Evolutionary conservation across 176 grass and related monocot genomes (phyloP), one percentile per base, ranked within the genome.

Genomic region (Juncus inflexus): DNA sequence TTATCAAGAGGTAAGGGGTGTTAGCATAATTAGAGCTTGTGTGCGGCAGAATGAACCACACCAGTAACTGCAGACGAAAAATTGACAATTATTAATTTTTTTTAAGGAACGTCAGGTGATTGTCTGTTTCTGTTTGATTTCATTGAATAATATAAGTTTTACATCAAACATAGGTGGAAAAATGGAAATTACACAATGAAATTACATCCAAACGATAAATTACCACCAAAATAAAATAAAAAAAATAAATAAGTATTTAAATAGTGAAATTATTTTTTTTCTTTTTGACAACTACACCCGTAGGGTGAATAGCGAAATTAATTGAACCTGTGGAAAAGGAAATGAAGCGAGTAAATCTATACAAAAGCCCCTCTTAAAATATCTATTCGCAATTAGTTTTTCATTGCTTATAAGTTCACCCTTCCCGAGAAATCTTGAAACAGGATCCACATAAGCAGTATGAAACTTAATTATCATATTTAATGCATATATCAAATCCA

Each of bases 371-470:
- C 39, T 56, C 75, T 55, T 85, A 54, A 90, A 57, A 74, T 82
- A 85, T 70, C 65, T 85, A 5, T 57, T 55, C 54, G 35, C 61
- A 79, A 77, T 79, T 43, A 35, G 66, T 76, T 36, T 69, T 41
- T 35, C 60, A 75, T 85, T 41, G 55, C 42, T 76, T 4, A 77
- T 67, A 62, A 85, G 82, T 70, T 82, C 66, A 8, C 79, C 78
- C 12, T 63, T 81, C n/a, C 82, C 78, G 53, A 85, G 56, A 3
- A 90, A 74, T 64, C 73, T 78, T 37, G 86, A 82, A 28, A 57
- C 42, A 15, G 86, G 82, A 66, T 77, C 75, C 35, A 82, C 82
- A 79, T 79, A 79, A 19, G 78, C 75, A 51, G 78, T 85, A 42
- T 62, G 63, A 60, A 90, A 85, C 39, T 73, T 78, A 58, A 65